Percentiles rank a stretch among this genome's conserved stretches.
phyloP scores from a whole-genome alignment of 768 basidiomycete genomes.

The Rhizopogon vesiculosus region DNA sequence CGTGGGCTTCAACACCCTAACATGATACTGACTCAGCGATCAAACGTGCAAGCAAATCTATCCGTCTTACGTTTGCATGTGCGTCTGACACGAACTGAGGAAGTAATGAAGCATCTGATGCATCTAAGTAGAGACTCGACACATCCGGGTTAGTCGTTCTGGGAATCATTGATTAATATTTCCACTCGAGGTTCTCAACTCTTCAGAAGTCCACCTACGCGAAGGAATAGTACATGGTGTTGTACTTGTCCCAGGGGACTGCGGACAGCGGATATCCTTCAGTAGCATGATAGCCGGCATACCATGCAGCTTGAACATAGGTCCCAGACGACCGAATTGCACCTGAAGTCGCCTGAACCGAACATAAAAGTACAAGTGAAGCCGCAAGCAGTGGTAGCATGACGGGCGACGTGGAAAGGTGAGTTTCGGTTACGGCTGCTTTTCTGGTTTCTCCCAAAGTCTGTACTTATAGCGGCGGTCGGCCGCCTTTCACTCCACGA shows the following conservation, averaged over 20 bases:
- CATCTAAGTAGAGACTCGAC: not conserved
- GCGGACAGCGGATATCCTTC: conserved; percentile 37
- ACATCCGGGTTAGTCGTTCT: conserved; percentile 5
- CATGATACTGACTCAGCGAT: not conserved
- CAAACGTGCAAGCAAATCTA: not conserved
- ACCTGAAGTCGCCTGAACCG: not conserved
- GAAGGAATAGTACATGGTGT: conserved; percentile 54
- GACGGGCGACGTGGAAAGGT: not conserved
- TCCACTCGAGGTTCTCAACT: not conserved
- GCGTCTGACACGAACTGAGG: conserved; percentile 4
- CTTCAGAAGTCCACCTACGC: conserved; percentile 33
- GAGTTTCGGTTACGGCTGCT: too few relatives aligned
- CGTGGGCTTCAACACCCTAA: conserved; percentile 52
- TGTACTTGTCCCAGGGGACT: conserved; percentile 50
- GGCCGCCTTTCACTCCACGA: too few relatives aligned
- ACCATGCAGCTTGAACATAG: not conserved
- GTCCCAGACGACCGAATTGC: not conserved
- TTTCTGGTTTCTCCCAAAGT: not conserved
- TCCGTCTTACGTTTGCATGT: conserved; percentile 3
- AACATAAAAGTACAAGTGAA: not conserved
- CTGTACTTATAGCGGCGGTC: not conserved
- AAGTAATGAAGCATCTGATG: not conserved
- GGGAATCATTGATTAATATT: not conserved
- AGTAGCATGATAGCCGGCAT: conserved; percentile 1
- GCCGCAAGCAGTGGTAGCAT: not conserved